Percentiles rank a stretch among this genome's conserved stretches.
Evolutionary conservation across 441 rosid species (phyloP).

Genomic region (Viola pubescens): DNA sequence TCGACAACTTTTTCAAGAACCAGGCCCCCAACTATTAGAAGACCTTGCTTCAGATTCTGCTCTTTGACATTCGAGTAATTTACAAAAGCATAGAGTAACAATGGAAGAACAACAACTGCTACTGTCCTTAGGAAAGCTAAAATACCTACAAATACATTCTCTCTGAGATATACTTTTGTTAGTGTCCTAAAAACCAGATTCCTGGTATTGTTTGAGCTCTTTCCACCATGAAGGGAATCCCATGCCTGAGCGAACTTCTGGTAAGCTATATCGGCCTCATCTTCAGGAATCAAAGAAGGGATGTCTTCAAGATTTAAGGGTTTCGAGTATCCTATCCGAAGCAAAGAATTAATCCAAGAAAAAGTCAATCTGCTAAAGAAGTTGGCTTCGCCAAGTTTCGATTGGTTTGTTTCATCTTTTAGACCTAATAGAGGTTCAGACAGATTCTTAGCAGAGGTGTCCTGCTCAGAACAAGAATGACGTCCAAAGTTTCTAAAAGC

Average conservation of each 20-base stretch:
- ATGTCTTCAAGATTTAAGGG: slow-evolving; percentile 57
- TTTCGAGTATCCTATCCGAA: slow-evolving; percentile 50
- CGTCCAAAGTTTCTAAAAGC: slow-evolving; percentile 32
- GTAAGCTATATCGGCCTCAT: slow-evolving; percentile 56
- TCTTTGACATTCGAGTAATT: slow-evolving; percentile 46
- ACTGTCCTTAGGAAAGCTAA: slow-evolving; percentile 51
- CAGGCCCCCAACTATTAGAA: slow-evolving; percentile 49
- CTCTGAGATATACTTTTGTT: slow-evolving; percentile 47
- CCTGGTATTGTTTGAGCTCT: slow-evolving; percentile 19
- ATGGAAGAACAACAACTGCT: slow-evolving; percentile 56
- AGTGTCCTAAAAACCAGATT: slow-evolving; percentile 55
- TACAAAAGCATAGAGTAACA: slow-evolving; percentile 64
- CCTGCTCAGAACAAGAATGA: slow-evolving; percentile 17
- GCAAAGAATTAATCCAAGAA: slow-evolving; percentile 76
- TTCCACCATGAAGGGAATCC: slow-evolving; percentile 36
- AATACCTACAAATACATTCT: slow-evolving; percentile 43
- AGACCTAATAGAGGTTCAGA: slow-evolving; percentile 41
- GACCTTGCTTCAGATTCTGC: slow-evolving; percentile 41
- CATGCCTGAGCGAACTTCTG: slow-evolving; percentile 49
- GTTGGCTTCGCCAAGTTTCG: slow-evolving; percentile 31
- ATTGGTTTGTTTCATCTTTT: slow-evolving; percentile 22
- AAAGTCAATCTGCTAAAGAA: slow-evolving; percentile 56
- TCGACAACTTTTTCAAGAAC: slow-evolving; percentile 54
- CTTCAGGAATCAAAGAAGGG: slow-evolving; percentile 53
- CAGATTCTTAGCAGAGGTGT: slow-evolving; percentile 22